These are phyloP conservation scores for Alternaria sp. DNA, from an alignment of 2,329 filamentous ascomycete genomes.

Conservation along the genomic window DNA sequence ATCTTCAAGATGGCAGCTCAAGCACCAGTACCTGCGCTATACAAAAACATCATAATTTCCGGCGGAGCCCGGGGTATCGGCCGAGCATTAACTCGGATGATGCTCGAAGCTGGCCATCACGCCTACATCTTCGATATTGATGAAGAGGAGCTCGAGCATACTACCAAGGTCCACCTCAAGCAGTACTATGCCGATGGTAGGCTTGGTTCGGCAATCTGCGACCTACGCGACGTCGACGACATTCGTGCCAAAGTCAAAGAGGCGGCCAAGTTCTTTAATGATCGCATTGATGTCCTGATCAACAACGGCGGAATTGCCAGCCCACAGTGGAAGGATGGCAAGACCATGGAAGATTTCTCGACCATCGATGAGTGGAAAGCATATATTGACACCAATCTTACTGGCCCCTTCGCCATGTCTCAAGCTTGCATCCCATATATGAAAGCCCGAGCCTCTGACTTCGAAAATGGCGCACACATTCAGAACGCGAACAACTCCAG, in stretches of 20 bases:
- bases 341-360: conserved; percentile 57
- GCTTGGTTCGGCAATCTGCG: conserved; percentile 52
- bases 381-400: conserved; percentile 59
- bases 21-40: conserved; percentile 18
- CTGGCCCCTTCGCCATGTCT: conserved; percentile 56
- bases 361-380: conserved; percentile 58
- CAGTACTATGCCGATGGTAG: conserved; percentile 48
- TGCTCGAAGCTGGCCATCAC: conserved; percentile 56
- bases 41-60: conserved; percentile 51
- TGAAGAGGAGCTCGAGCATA: conserved; percentile 47
- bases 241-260: conserved; percentile 54
- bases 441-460: conserved; percentile 47
- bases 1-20: conserved; percentile 15
- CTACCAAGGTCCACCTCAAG: conserved; percentile 53
- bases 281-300: conserved; percentile 52
- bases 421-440: conserved; percentile 60
- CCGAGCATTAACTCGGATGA: conserved; percentile 57
- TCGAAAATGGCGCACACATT: conserved; percentile 39
- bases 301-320: conserved; percentile 51
- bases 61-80: conserved; percentile 61
- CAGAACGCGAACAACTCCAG: conserved; percentile 30
- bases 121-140: conserved; percentile 59
- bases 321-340: conserved; percentile 56
- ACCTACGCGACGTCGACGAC: conserved; percentile 56
- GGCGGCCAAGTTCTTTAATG: conserved; percentile 56